Evolutionary conservation across 805 yeast species (phyloP).

Genomic region (Saccharomyces jurei): DNA sequence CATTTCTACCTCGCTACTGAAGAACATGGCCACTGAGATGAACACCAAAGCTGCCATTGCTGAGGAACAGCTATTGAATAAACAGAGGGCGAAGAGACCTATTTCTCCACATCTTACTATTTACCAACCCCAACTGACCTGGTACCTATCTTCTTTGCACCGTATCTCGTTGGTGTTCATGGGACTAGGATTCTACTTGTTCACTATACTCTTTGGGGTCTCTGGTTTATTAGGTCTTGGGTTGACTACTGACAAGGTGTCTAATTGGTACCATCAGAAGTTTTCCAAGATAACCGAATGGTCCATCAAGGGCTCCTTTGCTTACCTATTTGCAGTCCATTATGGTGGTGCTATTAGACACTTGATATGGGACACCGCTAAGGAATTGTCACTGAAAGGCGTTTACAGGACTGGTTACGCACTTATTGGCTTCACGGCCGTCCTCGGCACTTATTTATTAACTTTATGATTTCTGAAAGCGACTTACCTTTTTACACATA

Average conservation of each 20-base stretch:
- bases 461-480: conserved; percentile 5
- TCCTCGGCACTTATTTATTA: conserved; percentile 51
- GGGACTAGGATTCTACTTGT: conserved; percentile 70
- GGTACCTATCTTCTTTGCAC: conserved; percentile 73
- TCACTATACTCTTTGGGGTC: conserved; percentile 69
- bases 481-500: not conserved
- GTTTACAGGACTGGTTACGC: conserved; percentile 88
- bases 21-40: conserved; percentile 3
- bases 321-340: conserved; percentile 86
- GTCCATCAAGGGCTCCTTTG: conserved; percentile 57
- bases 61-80: conserved; percentile 61
- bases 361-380: conserved; percentile 85
- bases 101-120: conserved; percentile 83
- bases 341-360: conserved; percentile 84
- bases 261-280: conserved; percentile 40
- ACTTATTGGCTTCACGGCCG: conserved; percentile 56
- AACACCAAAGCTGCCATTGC: conserved; percentile 45
- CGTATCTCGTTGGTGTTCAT: conserved; percentile 82
- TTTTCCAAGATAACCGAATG: conserved; percentile 58
- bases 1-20: not conserved
- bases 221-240: conserved; percentile 53
- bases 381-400: conserved; percentile 70
- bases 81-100: conserved; percentile 85
- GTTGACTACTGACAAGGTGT: conserved; percentile 30
- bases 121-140: conserved; percentile 85